Evolutionary conservation across 1,284 basidiomycete species (phyloP).

Genomic region (Lentinus polychrous): DNA sequence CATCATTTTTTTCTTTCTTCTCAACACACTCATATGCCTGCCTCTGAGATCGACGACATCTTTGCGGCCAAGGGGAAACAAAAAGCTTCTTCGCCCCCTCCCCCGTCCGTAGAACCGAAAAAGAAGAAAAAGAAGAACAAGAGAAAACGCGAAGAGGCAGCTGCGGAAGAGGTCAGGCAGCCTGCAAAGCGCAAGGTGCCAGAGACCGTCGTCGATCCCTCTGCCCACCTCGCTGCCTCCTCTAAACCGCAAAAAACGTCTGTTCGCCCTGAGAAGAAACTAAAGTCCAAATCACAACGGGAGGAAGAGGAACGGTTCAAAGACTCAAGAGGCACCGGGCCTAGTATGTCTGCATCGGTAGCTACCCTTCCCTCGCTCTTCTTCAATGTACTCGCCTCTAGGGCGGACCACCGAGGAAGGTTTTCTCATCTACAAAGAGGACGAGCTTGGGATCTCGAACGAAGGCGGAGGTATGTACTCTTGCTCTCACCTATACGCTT

Average conservation of each 20-base stretch:
- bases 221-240: constrained; percentile 27
- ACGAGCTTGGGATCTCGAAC: constrained; percentile 71
- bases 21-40: constrained; percentile 27
- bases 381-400: constrained; percentile 25
- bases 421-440: constrained; percentile 80
- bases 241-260: constrained; percentile 14
- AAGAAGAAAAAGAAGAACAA: constrained; percentile 35
- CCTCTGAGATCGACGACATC: constrained; percentile 76
- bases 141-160: constrained; percentile 14
- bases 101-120: constrained; percentile 30
- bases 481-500: background rate
- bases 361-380: constrained; percentile 1
- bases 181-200: constrained; percentile 38
- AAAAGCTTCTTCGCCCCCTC: constrained; percentile 18
- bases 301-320: constrained; percentile 54
- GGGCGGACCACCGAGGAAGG: constrained; percentile 84
- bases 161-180: background rate
- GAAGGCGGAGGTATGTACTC: constrained; percentile 61
- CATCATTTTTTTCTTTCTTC: constrained; percentile 9
- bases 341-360: constrained; percentile 45
- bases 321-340: constrained; percentile 69
- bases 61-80: constrained; percentile 52
- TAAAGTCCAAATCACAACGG: constrained; percentile 22
- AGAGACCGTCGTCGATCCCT: constrained; percentile 58
- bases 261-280: constrained; percentile 13